Base-by-base conservation (phyloP, 768 basidiomycete species). In the Phylloporus arenicola region DNA sequence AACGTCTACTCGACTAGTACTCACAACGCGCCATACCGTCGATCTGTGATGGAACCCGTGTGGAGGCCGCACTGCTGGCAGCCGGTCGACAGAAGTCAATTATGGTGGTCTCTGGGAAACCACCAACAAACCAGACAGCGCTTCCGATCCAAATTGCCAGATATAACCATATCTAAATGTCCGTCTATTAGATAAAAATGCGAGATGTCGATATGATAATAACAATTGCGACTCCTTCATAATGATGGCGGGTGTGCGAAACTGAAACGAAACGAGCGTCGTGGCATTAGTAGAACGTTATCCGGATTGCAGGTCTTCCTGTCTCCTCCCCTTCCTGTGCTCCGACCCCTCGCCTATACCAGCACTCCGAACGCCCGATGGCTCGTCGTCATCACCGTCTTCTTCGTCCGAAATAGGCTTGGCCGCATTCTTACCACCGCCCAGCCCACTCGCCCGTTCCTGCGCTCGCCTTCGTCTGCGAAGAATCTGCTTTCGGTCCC, bases 401-500 rank as follows among this genome's bases (percentile, higher is more conserved):
- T 67, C 67, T 38, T 54, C 65, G 35, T 69, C 59, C 40, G 57
- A 54, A 43, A 52, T 29, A 0, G 53, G 22, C 50, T 56, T 59
- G 34, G 52, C 55, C 52, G 54, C 29, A 33, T 53, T 55, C 59
- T 58, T 70, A 35, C 52, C 53, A 44, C 30, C 16, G 10, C 56
- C 59, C 31, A 68, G 52, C 13, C 68, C 67, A 17, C 67, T 67
- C 35, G 78, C 78, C 16, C 86, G 70, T 70, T 88, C 88, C 65
- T 82, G 78, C 27, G 88, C 88, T 55, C 85, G 74, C 57, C 83
- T 71, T 46, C 88, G 70, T 46, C 87, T 70, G 60, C 74, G 75
- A 57, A 93, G 72, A 42, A 93, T 84, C 76, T 84, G 86, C 73
- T 89, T 90, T 53, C 92, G 71, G 56, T 76, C 82, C 67, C 81